Conservation (phyloP, 441 rosid species). For the Mallotus repandus region DNA sequence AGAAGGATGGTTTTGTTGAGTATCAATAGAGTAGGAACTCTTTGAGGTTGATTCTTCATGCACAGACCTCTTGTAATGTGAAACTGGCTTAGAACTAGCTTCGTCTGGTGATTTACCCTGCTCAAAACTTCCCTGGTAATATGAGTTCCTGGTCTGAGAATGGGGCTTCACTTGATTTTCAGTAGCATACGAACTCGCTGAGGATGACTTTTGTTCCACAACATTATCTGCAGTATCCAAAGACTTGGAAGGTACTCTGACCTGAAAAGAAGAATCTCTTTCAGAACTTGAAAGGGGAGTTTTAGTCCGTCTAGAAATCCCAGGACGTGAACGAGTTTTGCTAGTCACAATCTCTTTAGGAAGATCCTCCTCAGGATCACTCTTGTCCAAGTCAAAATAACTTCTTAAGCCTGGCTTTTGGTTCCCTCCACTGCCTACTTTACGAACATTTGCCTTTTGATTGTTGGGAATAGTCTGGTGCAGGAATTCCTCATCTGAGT, state of each 20-base stretch:
- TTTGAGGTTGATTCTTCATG: constrained; percentile 21
- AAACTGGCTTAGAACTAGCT: constrained; percentile 31
- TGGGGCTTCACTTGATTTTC: constrained; percentile 24
- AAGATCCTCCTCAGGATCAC: constrained; percentile 47
- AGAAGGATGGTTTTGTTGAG: constrained; percentile 17
- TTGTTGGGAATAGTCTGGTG: constrained; percentile 16
- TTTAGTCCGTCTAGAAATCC: constrained; percentile 62
- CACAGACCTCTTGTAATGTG: constrained; percentile 25
- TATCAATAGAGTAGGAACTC: constrained; percentile 25
- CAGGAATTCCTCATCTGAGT: constrained; percentile 35
- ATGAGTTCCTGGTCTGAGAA: constrained; percentile 24
- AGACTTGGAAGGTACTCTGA: constrained; percentile 22
- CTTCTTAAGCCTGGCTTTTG: constrained; percentile 31
- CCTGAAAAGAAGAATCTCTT: constrained; percentile 24
- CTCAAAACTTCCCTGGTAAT: constrained; percentile 21
- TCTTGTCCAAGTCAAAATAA: constrained; percentile 36
- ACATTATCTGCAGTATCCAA: constrained; percentile 8
- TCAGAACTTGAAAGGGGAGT: constrained; percentile 27
- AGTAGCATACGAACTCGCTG: constrained; percentile 24
- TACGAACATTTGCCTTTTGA: constrained; percentile 19
- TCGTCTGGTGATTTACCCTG: constrained; percentile 28
- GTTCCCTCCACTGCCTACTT: constrained; percentile 28
- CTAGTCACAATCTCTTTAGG: constrained; percentile 26
- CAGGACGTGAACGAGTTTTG: constrained; percentile 34
- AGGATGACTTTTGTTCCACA: constrained; percentile 26